Base-by-base conservation (phyloP, 2,329 filamentous ascomycete species). In the Fusarium sp. region DNA sequence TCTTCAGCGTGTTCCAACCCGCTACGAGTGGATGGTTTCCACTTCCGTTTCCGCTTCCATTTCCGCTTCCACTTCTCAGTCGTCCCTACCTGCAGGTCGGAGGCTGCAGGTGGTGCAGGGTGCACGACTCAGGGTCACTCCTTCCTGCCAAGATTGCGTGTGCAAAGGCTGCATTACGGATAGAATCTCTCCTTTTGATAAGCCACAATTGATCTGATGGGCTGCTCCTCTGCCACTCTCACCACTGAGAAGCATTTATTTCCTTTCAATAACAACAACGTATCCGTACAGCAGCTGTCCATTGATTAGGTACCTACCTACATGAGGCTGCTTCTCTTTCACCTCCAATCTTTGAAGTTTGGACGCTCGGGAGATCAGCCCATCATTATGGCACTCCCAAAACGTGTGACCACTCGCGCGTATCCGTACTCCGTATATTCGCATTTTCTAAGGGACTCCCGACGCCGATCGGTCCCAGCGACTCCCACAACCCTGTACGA, bases 81-180 rank as follows among this genome's bases (percentile, higher is more conserved):
- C 32, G 32, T 34, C 32, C 32, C 32, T 34, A n/a, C 32, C 15
- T 34, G 32, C 32, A 34, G 32, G 26, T 28, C 17, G 32, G 15
- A 34, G 32, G 32, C 14, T 34, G 14, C 14, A 17, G 32, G 32
- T 15, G 14, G 57, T 53, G 45, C 65, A 69, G 57, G 68, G 57
- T 56, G 58, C 68, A 71, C 70, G 70, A 73, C 70, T 72, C 70
- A 69, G 68, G 60, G 42, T 57, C 48, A 36, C 49, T 50, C 61
- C 39, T 46, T 55, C 46, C 47, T 63, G 43, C 54, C 59, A 69
- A 48, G 62, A 56, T 69, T 66, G 42, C 53, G 39, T 54, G 56
- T 67, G 53, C 65, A 34, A 26, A 38, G 9, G 50, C 26, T 56
- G 48, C 46, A 61, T 40, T 62, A n/a, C n/a, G n/a, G n/a, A n/a